These are phyloP conservation scores for Heimioporus retisporus DNA, from an alignment of 1,284 basidiomycete species.

Conservation along the genomic window DNA sequence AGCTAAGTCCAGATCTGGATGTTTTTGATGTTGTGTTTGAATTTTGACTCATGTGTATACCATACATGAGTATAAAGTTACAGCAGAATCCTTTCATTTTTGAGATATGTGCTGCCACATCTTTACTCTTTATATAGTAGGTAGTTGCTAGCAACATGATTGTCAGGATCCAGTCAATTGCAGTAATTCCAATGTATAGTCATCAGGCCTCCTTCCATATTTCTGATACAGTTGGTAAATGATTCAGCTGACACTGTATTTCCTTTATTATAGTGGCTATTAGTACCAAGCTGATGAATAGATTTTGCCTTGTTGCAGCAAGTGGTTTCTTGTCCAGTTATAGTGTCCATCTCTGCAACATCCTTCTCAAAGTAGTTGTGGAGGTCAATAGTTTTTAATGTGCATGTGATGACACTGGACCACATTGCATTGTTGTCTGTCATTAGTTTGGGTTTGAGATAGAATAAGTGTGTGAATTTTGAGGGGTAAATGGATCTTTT, in stretches of 20 bases:
- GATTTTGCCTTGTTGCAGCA: slow-evolving; percentile 15
- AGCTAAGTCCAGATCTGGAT: slow-evolving; percentile 11
- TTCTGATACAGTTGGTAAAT: background rate
- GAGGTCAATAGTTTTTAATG: background rate
- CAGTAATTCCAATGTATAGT: slow-evolving; percentile 6
- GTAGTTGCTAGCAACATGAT: background rate
- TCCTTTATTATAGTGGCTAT: slow-evolving; percentile 13
- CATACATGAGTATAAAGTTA: slow-evolving; percentile 10
- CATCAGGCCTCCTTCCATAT: slow-evolving; percentile 9
- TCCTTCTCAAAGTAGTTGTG: background rate
- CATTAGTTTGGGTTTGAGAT: background rate
- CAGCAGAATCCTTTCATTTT: slow-evolving; percentile 12
- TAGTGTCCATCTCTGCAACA: no score
- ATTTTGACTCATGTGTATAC: background rate
- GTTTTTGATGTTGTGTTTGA: slow-evolving; percentile 5
- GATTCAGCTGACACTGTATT: background rate
- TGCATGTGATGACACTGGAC: background rate
- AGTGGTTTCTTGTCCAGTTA: no score
- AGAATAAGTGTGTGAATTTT: background rate
- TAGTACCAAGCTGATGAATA: slow-evolving; percentile 7
- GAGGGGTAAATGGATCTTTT: background rate
- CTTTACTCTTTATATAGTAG: background rate
- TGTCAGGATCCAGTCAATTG: slow-evolving; percentile 12
- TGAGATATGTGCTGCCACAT: background rate
- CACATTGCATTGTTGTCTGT: background rate